These are phyloP conservation scores for Hypoxylon sp. DNA, from an alignment of 2,329 filamentous ascomycete genomes.

Conservation along the genomic window DNA sequence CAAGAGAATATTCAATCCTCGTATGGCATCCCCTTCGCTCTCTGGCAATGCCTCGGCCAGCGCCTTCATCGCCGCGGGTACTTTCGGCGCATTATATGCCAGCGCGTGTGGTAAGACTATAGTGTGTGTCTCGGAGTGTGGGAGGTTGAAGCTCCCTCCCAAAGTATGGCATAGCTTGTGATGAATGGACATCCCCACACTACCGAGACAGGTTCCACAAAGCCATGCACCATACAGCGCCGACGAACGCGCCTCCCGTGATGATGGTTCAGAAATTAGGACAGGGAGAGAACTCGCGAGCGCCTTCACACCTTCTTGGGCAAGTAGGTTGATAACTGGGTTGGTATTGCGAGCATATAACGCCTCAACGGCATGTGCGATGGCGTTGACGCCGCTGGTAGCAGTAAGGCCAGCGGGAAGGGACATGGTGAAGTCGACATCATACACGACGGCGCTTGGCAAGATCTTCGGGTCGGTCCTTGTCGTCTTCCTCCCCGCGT, in stretches of 20 bases:
- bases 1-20: slow-evolving; percentile 70
- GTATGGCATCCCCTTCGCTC: slow-evolving; percentile 70
- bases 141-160: slow-evolving; percentile 74
- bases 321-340: slow-evolving; percentile 71
- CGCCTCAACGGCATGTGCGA: slow-evolving; percentile 76
- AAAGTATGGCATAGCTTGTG: slow-evolving; percentile 78
- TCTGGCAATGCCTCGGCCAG: slow-evolving; percentile 69
- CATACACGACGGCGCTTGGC: slow-evolving; percentile 74
- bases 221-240: slow-evolving; percentile 77
- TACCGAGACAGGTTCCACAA: slow-evolving; percentile 72
- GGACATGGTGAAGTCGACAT: slow-evolving; percentile 73
- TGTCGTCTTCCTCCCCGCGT: slow-evolving; percentile 71
- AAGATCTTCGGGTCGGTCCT: slow-evolving; percentile 71
- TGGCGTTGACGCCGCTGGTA: slow-evolving; percentile 75
- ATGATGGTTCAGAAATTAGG: slow-evolving; percentile 63
- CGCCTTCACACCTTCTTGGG: slow-evolving; percentile 68
- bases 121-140: slow-evolving; percentile 76
- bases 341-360: slow-evolving; percentile 74
- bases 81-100: slow-evolving; percentile 71
- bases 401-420: slow-evolving; percentile 67
- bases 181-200: slow-evolving; percentile 74
- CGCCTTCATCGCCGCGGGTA: slow-evolving; percentile 66
- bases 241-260: slow-evolving; percentile 62
- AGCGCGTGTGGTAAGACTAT: slow-evolving; percentile 74
- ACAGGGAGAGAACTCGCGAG: slow-evolving; percentile 68